Evolutionary conservation across 23 red algal genomes (phyloP), one percentile per base, ranked within the genome.

Genomic region (Porphyridium purpureum): DNA sequence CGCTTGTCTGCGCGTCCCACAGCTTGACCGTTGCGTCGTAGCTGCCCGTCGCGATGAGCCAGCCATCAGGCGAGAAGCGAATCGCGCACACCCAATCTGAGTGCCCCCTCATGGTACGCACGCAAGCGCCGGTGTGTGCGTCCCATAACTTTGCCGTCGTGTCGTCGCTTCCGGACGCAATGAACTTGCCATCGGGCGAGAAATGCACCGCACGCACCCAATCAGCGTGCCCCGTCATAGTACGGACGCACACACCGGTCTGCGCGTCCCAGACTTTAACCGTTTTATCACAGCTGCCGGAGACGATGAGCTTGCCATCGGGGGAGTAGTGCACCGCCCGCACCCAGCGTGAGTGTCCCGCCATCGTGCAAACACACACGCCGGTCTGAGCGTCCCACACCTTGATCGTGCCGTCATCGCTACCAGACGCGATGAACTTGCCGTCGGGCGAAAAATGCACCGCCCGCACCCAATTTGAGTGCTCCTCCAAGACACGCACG

Each of bases 81-180:
- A 88, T 71, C 6, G 82, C 76, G 38, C 78, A 88, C 29, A 88
- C 74, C 47, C 78, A 65, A 4, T 65, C 74, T 6, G 23, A 50
- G 31, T 88, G 82, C 24, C 82, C 82, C 46, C 27, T 31, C 4
- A 88, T 59, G 49, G 34, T 69, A 40, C 57, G 60, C 41, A 68
- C 67, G 0, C 76, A 70, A 7, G 61, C 58, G 4, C 71, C 50
- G 33, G 40, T 88, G 11, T 69, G 72, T 21, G 78, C 74, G 47
- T 88, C 82, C 82, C 82, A 88, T 8, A 88, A 67, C 47, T 79
- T 77, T 15, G 78, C 82, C 21, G 74, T 62, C n/a, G n/a, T n/a
- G n/a, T n/a, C n/a, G n/a, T n/a, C n/a, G n/a, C n/a, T n/a, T n/a
- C n/a, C n/a, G n/a, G n/a, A n/a, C n/a, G 82, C 78, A 31, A 77